Base-by-base conservation (phyloP, 2,329 filamentous ascomycete genomes). In the Periglandula ipomoeae region DNA sequence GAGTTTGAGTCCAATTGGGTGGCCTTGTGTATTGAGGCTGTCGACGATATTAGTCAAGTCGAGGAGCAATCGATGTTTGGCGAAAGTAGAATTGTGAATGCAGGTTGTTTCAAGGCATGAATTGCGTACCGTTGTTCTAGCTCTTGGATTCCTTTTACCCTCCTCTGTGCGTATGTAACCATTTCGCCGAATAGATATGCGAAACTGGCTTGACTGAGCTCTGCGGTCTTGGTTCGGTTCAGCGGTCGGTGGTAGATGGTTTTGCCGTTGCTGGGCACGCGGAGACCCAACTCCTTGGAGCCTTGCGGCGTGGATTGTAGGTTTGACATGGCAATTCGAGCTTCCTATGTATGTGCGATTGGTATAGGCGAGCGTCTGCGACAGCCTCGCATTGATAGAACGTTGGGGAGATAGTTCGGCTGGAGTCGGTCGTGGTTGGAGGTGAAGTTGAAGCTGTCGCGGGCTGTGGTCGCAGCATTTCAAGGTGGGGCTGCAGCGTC, bases 201-300 rank as follows among this genome's bases (percentile, higher is more conserved):
- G 69, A 98, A 97, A 69, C 88, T 89, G 10, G 93, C 82, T 63
- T 94, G 86, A 66, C 89, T 95, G 56, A 94, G 81, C 73, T 97
- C 91, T 50, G 87, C 80, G 59, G 87, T 88, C 65, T 89, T 87
- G 59, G 84, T 85, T 55, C 93, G 86, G 70, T 96, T 96, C 53
- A 97, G 75, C 53, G 95, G 89, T 48, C 93, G 81, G 74, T 96
- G 89, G 74, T 97, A 98, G 72, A 98, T 97, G 55, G 89, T 95
- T 73, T 97, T 97, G 72, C 89, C 89, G 67, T 83, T 95, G 49
- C 87, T 87, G 43, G 93, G 91, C 61, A 94, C 88, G 57, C 89
- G 87, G 53, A 98, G 82, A 23, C 87, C 84, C 30, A 75, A 65
- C 55, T 75, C 74, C 62, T 74, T 73, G 56, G 69, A 66, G 51